Base-by-base conservation (phyloP, 2,329 filamentous ascomycete genomes). In the Stagonosporopsis vannaccii region DNA sequence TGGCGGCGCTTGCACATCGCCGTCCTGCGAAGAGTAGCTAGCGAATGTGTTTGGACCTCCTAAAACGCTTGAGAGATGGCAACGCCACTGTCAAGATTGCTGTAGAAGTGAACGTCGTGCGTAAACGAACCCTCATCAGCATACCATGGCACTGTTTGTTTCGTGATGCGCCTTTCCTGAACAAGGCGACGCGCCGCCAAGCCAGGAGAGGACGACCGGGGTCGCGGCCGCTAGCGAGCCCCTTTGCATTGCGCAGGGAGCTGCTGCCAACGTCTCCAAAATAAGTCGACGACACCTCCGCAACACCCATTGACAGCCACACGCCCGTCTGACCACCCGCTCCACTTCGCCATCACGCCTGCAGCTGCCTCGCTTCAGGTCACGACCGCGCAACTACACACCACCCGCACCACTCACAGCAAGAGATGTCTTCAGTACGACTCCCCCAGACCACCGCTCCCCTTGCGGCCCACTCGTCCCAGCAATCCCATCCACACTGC, bases 261-360 rank as follows among this genome's bases (percentile, higher is more conserved):
- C 66, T 65, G 65, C 64, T 73, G 70, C 69, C 72, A 73, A 71
- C 72, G 71, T 73, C 73, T 70, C 66, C 65, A 74, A 76, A 76
- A 74, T 75, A 74, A 69, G 69, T 71, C 66, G 66, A 69, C 71
- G 60, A 72, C 72, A 69, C 43, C 65, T 66, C 65, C 67, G 60
- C 68, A 61, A 57, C 68, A 67, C 58, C 41, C 67, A 64, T 62
- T 60, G 60, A 59, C 66, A 63, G 45, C 46, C 60, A 36, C 55
- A 49, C 56, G 56, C 51, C 59, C 61, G 59, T 61, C 47, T 64
- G 46, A 39, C 37, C 55, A 43, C 46, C 40, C 47, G 51, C 56
- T 54, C 62, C 62, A 62, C 59, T 59, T 56, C 66, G 69, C 61
- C 62, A 55, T 44, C 60, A 56, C 63, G 53, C 50, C 47, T 51